phyloP scores from a whole-genome alignment of 345 rosid species.

The Gossypium turneri region DNA sequence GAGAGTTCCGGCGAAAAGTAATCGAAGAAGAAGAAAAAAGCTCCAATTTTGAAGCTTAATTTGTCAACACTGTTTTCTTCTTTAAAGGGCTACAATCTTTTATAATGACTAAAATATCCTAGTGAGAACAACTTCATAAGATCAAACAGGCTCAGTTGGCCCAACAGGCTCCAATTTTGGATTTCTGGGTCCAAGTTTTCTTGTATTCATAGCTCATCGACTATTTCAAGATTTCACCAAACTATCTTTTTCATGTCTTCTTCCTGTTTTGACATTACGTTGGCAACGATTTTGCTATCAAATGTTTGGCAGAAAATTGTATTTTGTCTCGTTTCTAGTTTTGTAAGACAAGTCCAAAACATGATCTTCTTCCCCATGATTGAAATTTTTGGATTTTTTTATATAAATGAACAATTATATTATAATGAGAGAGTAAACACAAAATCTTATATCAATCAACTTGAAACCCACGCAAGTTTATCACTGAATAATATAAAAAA shows the following conservation, averaged over 20 bases:
- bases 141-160: neutral
- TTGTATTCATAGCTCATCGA: no score
- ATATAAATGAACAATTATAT: no score
- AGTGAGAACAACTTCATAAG: neutral
- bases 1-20: neutral
- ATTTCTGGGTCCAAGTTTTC: no score
- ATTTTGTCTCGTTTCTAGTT: neutral
- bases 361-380: neutral
- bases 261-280: neutral
- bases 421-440: no score
- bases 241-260: neutral
- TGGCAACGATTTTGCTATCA: neutral
- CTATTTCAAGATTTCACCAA: neutral
- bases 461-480: accelerated
- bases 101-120: neutral
- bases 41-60: neutral
- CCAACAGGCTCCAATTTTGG: neutral
- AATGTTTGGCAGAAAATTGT: neutral
- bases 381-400: no score
- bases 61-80: neutral
- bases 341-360: neutral
- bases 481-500: no score
- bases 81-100: neutral
- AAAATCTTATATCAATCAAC: no score
- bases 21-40: neutral